Evolutionary conservation across 331 rosid genomes (phyloP).

Genomic region (Prunus yedoensis): DNA sequence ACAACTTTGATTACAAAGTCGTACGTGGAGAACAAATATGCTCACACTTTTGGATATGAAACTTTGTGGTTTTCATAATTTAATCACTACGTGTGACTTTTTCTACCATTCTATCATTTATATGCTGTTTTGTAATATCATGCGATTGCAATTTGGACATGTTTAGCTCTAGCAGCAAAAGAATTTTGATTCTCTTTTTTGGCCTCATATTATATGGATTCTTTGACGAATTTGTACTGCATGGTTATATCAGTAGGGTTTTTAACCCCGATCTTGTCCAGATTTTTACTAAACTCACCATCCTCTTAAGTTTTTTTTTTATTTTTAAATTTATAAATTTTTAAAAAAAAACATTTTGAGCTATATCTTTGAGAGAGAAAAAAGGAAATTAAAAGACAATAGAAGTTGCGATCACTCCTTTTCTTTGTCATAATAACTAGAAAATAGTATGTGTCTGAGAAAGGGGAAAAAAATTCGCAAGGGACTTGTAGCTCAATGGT

Average conservation of each 20-base stretch:
- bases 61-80: constrained; percentile 3
- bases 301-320: not conserved
- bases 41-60: constrained; percentile 29
- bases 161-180: not conserved
- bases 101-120: not conserved
- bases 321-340: no score
- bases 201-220: no score
- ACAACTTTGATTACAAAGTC: constrained; percentile 36
- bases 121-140: not conserved
- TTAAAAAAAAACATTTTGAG: no score
- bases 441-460: no score
- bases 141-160: not conserved
- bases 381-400: no score
- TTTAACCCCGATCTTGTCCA: not conserved
- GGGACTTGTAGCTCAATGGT: no score
- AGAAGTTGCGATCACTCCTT: no score
- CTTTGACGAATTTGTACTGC: no score
- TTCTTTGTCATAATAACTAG: no score
- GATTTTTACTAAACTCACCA: not conserved
- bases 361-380: no score
- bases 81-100: constrained; percentile 18
- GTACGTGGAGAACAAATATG: constrained; percentile 37
- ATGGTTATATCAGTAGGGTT: no score
- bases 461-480: no score
- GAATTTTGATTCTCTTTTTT: not conserved